Conservation (phyloP, 768 basidiomycete species). For the Phylloporus rhodoxanthus region DNA sequence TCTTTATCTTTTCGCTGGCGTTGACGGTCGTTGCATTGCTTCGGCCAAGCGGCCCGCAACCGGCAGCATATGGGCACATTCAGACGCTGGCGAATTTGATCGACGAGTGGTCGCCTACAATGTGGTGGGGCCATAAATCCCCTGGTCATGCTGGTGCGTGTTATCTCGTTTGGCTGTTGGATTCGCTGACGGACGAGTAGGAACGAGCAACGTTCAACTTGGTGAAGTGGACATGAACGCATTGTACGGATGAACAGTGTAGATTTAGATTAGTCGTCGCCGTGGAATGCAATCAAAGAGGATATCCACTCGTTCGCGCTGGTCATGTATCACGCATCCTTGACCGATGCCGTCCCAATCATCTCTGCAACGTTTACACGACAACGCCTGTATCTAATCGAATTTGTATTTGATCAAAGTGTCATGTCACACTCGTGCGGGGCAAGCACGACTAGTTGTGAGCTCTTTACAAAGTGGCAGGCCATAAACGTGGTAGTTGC, state of each 20-base stretch:
- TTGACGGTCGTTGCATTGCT: constrained; percentile 8
- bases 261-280: not conserved
- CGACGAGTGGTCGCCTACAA: constrained; percentile 32
- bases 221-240: constrained; percentile 17
- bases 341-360: too few species aligned
- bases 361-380: too few species aligned
- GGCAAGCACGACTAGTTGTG: too few species aligned
- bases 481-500: too few species aligned
- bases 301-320: not conserved
- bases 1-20: constrained; percentile 18
- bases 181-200: constrained; percentile 5
- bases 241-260: constrained; percentile 11
- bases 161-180: not conserved
- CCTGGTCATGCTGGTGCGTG: constrained; percentile 21
- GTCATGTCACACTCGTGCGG: too few species aligned
- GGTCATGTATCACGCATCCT: too few species aligned
- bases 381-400: too few species aligned
- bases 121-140: constrained; percentile 29
- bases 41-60: constrained; percentile 24
- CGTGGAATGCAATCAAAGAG: too few species aligned
- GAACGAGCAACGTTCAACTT: constrained; percentile 22
- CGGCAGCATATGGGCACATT: constrained; percentile 29
- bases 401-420: too few species aligned
- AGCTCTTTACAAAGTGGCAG: too few species aligned
- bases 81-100: constrained; percentile 31